Evolutionary conservation across 345 rosid species (phyloP).

Genomic region (Arabidopsis suecica): DNA sequence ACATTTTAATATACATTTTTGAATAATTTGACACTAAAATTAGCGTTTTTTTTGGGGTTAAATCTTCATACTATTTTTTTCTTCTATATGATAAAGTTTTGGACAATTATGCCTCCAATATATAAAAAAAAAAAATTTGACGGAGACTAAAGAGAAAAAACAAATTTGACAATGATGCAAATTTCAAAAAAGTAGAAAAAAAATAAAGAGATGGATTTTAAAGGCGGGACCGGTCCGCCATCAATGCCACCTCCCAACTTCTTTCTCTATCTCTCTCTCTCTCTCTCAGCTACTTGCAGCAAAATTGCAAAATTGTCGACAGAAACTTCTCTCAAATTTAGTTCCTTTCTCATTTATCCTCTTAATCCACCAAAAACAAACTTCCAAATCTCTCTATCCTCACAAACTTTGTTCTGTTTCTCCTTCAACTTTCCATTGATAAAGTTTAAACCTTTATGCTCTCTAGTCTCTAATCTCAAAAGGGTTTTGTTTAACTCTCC

Average conservation of each 20-base stretch:
- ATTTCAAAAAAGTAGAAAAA: not conserved
- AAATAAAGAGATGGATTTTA: constrained; percentile 25
- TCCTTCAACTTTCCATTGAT: constrained; percentile 23
- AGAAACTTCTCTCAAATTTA: constrained; percentile 22
- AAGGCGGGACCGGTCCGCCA: constrained; percentile 46
- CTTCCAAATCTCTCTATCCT: not conserved
- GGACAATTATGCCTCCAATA: not conserved
- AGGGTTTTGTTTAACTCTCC: constrained; percentile 33
- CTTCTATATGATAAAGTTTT: no score
- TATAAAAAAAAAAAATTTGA: constrained; percentile 5
- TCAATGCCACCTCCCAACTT: constrained; percentile 45
- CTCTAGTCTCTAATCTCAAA: constrained; percentile 33
- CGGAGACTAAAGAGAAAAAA: not conserved
- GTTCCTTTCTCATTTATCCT: constrained; percentile 22
- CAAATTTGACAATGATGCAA: not conserved
- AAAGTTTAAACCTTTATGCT: constrained; percentile 22
- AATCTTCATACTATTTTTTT: no score
- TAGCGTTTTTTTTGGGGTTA: no score
- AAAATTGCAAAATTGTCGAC: constrained; percentile 22
- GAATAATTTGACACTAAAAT: no score
- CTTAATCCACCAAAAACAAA: not conserved
- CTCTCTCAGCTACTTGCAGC: constrained; percentile 41
- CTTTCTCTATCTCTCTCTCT: not conserved
- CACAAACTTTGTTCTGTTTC: constrained; percentile 49
- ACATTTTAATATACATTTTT: no score